Percentiles rank a stretch among this genome's conserved stretches.
phyloP scores from a whole-genome alignment of 176 grass and related monocot species.

The Carex pumila region DNA sequence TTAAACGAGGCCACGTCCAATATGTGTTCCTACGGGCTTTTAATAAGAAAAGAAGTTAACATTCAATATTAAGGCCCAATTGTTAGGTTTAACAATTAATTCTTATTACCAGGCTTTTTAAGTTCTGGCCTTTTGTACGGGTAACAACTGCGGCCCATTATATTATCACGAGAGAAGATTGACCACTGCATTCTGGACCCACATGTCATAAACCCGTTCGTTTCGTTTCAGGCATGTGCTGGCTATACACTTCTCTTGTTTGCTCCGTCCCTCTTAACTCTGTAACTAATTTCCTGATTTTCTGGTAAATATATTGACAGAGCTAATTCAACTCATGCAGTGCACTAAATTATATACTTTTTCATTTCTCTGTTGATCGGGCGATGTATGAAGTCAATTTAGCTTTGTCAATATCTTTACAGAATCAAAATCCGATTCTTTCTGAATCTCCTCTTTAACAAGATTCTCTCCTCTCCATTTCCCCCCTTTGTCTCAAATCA shows the following conservation, averaged over 20 bases:
- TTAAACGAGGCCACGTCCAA: neutral
- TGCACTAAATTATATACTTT: too few relatives aligned
- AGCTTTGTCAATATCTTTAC: too few relatives aligned
- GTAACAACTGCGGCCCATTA: neutral
- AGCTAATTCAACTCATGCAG: too few relatives aligned
- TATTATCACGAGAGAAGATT: neutral
- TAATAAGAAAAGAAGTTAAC: too few relatives aligned
- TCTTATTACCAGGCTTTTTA: neutral
- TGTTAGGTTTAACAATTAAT: neutral
- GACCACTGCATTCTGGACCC: neutral
- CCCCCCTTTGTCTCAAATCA: conserved; percentile 24
- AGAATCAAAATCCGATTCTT: neutral
- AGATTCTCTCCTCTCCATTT: neutral
- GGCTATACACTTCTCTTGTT: neutral
- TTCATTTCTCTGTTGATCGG: too few relatives aligned
- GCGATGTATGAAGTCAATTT: too few relatives aligned
- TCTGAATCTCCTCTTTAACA: neutral
- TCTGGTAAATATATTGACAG: too few relatives aligned
- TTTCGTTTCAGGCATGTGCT: neutral
- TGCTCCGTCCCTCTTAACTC: neutral
- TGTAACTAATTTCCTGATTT: neutral
- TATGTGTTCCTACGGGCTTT: too few relatives aligned
- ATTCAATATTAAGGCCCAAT: neutral
- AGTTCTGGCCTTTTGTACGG: neutral
- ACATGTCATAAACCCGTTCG: neutral